phyloP scores from a whole-genome alignment of 2,329 filamentous ascomycete species.

The Phoma sp. region DNA sequence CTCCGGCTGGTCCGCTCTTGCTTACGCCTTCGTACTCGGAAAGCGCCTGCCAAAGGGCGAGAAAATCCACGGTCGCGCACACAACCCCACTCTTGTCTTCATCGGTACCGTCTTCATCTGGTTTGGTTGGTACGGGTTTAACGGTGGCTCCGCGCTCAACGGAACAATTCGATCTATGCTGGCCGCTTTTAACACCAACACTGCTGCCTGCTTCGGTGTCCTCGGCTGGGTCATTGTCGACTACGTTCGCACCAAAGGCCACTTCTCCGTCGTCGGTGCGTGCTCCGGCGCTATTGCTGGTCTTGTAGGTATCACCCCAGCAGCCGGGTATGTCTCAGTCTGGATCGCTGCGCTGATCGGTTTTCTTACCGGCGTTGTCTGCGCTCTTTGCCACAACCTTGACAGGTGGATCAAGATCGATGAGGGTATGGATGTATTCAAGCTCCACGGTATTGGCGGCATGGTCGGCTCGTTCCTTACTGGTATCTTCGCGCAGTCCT shows the following conservation, averaged over 20 bases:
- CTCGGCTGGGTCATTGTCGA: slow-evolving; percentile 62
- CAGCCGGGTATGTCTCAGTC: slow-evolving; percentile 59
- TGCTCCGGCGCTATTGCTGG: slow-evolving; percentile 66
- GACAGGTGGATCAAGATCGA: slow-evolving; percentile 63
- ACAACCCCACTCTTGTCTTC: slow-evolving; percentile 69
- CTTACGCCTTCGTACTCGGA: slow-evolving; percentile 68
- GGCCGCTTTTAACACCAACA: slow-evolving; percentile 65
- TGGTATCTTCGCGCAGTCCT: slow-evolving; percentile 61
- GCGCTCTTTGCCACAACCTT: slow-evolving; percentile 57
- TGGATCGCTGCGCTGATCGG: slow-evolving; percentile 64
- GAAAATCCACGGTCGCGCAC: slow-evolving; percentile 61
- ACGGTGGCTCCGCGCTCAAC: slow-evolving; percentile 59
- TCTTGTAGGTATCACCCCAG: slow-evolving; percentile 66
- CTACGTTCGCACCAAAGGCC: slow-evolving; percentile 58
- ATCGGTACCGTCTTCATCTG: slow-evolving; percentile 70
- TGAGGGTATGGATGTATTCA: slow-evolving; percentile 66
- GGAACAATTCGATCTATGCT: slow-evolving; percentile 61
- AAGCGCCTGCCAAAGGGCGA: slow-evolving; percentile 60
- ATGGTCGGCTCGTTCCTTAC: slow-evolving; percentile 65
- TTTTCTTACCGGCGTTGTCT: slow-evolving; percentile 61
- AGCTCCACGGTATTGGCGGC: slow-evolving; percentile 64
- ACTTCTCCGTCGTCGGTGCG: slow-evolving; percentile 62
- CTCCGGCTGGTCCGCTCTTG: slow-evolving; percentile 66
- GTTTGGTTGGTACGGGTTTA: slow-evolving; percentile 69
- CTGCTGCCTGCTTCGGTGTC: slow-evolving; percentile 61